phyloP scores from a whole-genome alignment of 2,329 filamentous ascomycete species.

The Hymenoscyphus occultus region DNA sequence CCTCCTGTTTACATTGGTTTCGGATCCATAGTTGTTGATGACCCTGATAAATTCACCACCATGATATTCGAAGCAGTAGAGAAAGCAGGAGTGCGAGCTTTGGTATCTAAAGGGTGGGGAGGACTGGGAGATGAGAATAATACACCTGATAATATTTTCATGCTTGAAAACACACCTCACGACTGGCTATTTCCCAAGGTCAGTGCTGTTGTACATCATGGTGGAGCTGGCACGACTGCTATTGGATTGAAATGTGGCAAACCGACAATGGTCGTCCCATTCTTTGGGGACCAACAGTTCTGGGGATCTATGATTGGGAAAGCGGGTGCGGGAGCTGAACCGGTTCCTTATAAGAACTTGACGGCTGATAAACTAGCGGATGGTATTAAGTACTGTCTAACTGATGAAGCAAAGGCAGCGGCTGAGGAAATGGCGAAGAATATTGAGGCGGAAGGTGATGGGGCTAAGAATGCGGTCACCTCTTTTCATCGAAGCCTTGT shows the following conservation, averaged over 20 bases:
- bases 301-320: slow-evolving; percentile 70
- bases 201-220: slow-evolving; percentile 67
- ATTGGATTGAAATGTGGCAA: slow-evolving; percentile 68
- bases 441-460: slow-evolving; percentile 63
- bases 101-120: slow-evolving; percentile 76
- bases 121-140: slow-evolving; percentile 59
- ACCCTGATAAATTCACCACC: slow-evolving; percentile 64
- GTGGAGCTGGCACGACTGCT: slow-evolving; percentile 75
- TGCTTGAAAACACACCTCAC: slow-evolving; percentile 72
- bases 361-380: slow-evolving; percentile 62
- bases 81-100: slow-evolving; percentile 62
- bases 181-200: slow-evolving; percentile 74
- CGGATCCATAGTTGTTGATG: slow-evolving; percentile 72
- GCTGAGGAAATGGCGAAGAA: slow-evolving; percentile 57
- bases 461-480: slow-evolving; percentile 65
- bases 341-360: slow-evolving; percentile 67
- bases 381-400: slow-evolving; percentile 67
- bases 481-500: slow-evolving; percentile 62
- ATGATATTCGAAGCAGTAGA: slow-evolving; percentile 70
- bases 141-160: slow-evolving; percentile 62
- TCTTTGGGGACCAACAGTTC: slow-evolving; percentile 77
- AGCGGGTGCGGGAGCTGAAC: slow-evolving; percentile 61
- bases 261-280: slow-evolving; percentile 74
- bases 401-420: slow-evolving; percentile 55
- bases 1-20: slow-evolving; percentile 73